phyloP scores from a whole-genome alignment of 306 rosid genomes.

The Ceratonia siliqua region DNA sequence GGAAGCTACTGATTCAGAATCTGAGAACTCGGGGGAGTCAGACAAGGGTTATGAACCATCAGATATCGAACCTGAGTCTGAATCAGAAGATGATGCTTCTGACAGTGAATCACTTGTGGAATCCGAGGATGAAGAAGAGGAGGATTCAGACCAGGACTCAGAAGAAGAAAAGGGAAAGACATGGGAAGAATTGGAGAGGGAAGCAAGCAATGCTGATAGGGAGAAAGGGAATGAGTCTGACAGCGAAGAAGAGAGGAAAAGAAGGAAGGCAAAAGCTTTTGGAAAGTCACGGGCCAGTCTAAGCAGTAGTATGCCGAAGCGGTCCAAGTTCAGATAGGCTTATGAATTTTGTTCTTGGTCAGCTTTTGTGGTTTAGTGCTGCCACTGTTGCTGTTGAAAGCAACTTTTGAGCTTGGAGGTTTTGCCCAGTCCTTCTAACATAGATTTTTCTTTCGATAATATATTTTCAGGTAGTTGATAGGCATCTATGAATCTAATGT shows the following conservation, averaged over 20 bases:
- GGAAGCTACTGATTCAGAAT: conserved; percentile 91
- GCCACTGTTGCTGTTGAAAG: not conserved
- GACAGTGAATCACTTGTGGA: conserved; percentile 87
- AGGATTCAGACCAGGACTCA: conserved; percentile 39
- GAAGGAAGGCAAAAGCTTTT: conserved; percentile 80
- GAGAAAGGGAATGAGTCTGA: conserved; percentile 89
- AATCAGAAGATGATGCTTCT: conserved; percentile 78
- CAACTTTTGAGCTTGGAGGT: conserved; percentile 3
- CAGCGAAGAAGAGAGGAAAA: conserved; percentile 89
- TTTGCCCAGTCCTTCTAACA: conserved; percentile 19
- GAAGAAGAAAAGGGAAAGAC: conserved; percentile 65
- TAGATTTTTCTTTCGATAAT: not conserved
- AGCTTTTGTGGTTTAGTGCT: not conserved
- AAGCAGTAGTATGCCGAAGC: conserved; percentile 59
- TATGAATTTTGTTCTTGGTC: conserved; percentile 1
- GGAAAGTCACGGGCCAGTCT: conserved; percentile 73
- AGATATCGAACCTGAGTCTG: conserved; percentile 82
- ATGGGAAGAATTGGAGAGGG: conserved; percentile 98
- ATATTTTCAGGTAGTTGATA: not conserved
- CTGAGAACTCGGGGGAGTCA: conserved; percentile 77
- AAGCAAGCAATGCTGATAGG: conserved; percentile 91
- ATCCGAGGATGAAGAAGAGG: conserved; percentile 62
- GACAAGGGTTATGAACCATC: conserved; percentile 94
- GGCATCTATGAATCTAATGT: conserved; percentile 14
- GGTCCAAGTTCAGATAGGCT: conserved; percentile 63